Percentiles rank a stretch among this genome's conserved stretches.
Evolutionary conservation across 225 moss, liverwort and hornwort species (phyloP).

Genomic region (Sphagnum tenellum): DNA sequence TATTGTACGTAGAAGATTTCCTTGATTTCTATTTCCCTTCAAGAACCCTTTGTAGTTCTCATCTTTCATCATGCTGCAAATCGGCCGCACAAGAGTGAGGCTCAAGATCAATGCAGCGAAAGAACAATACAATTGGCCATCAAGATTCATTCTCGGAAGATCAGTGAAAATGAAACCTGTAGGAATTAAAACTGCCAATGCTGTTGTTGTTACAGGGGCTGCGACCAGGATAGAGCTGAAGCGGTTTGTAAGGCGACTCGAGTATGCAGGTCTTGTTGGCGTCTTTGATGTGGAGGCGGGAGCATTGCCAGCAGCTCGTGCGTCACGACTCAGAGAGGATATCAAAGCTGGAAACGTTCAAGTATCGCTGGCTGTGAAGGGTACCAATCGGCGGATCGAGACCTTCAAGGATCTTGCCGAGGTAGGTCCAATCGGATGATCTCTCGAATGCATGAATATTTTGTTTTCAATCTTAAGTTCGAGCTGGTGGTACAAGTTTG

Average conservation of each 20-base stretch:
- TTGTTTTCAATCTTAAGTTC: not conserved
- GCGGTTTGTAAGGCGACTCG: not conserved
- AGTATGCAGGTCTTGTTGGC: not conserved
- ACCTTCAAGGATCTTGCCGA: slow-evolving; percentile 1
- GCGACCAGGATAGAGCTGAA: slow-evolving; percentile 1
- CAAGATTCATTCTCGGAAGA: no score
- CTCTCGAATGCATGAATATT: not conserved
- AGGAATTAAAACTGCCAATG: not conserved
- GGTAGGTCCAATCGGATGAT: not conserved
- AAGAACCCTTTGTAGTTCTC: no score
- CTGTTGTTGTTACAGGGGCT: not conserved
- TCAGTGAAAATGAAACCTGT: not conserved
- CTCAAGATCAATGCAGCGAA: not conserved
- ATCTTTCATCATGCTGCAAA: no score
- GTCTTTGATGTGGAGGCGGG: not conserved
- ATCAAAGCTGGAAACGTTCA: not conserved
- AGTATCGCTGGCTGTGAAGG: not conserved
- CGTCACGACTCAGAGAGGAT: not conserved
- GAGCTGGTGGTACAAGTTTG: not conserved
- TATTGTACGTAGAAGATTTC: not conserved
- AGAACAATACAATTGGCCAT: not conserved
- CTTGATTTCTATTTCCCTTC: no score
- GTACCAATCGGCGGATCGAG: not conserved
- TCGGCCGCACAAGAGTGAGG: no score
- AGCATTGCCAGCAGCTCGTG: not conserved